A percentile compares a stretch with the other conserved stretches of the same genome.
Evolutionary conservation across 2,329 filamentous ascomycete species (phyloP).

Genomic region (Elsinoe arachidis): DNA sequence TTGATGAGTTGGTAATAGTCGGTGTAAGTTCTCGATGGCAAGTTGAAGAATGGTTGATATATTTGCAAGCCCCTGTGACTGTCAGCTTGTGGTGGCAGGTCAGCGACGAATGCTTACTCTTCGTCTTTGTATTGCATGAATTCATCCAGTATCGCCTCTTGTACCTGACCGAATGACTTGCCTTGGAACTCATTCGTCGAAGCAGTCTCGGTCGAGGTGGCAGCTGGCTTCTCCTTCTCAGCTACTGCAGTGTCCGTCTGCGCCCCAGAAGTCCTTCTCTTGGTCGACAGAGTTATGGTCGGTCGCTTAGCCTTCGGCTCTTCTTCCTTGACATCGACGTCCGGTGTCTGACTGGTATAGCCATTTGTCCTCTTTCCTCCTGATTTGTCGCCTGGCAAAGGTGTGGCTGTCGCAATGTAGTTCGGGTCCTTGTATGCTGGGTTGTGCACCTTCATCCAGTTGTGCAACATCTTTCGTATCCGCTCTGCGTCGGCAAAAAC

Average conservation of each 20-base stretch:
- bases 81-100: conserved; percentile 15
- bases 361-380: conserved; percentile 20
- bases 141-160: conserved; percentile 75
- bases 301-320: conserved; percentile 20
- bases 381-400: conserved; percentile 50
- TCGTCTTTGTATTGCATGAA: conserved; percentile 59
- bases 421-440: conserved; percentile 64
- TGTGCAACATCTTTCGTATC: conserved; percentile 75
- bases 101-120: conserved; percentile 40
- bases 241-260: neutral
- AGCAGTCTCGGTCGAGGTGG: neutral
- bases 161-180: conserved; percentile 71
- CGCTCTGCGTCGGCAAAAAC: conserved; percentile 79
- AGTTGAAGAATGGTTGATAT: conserved; percentile 65
- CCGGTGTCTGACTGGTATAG: conserved; percentile 17
- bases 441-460: conserved; percentile 80
- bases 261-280: neutral
- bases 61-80: conserved; percentile 53
- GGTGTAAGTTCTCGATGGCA: conserved; percentile 65
- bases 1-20: conserved; percentile 83
- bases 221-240: neutral
- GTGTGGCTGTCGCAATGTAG: conserved; percentile 66
- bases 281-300: conserved; percentile 13
- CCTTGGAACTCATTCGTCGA: conserved; percentile 52
- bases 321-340: conserved; percentile 19